A percentile compares a stretch with the other conserved stretches of the same genome.
Evolutionary conservation across 202 grass and related monocot genomes (phyloP).

Genomic region (Cymbopogon flexuosus): DNA sequence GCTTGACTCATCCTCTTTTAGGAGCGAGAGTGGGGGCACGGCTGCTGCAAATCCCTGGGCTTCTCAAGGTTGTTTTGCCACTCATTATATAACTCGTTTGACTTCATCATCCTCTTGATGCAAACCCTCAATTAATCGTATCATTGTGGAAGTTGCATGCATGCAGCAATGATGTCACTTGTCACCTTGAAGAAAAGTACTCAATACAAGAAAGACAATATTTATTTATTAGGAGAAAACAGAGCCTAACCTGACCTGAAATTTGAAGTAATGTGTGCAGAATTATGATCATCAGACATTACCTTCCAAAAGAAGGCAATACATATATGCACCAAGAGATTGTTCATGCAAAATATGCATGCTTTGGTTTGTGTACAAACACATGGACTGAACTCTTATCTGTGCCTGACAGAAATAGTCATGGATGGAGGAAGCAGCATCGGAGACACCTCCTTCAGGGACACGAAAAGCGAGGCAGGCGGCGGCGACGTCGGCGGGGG

Average conservation of each 20-base stretch:
- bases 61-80: conserved; percentile 58
- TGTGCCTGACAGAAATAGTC: conserved; percentile 48
- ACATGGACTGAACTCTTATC: neutral
- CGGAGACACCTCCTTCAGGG: conserved; percentile 46
- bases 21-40: conserved; percentile 21
- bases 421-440: conserved; percentile 42
- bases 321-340: neutral
- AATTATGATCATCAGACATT: neutral
- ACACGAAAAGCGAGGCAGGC: conserved; percentile 20
- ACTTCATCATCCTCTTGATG: neutral
- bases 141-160: neutral
- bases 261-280: neutral
- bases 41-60: conserved; percentile 59
- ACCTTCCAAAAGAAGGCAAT: neutral
- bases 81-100: neutral
- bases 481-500: neutral
- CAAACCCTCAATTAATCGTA: neutral
- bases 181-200: neutral
- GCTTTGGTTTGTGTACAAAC: neutral
- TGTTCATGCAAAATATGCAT: too few species aligned
- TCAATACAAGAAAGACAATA: neutral
- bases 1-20: conserved; percentile 38
- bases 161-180: neutral
- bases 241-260: neutral
- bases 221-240: neutral